Evolutionary conservation across 345 rosid genomes (phyloP).

Genomic region (Populus pruinosa): DNA sequence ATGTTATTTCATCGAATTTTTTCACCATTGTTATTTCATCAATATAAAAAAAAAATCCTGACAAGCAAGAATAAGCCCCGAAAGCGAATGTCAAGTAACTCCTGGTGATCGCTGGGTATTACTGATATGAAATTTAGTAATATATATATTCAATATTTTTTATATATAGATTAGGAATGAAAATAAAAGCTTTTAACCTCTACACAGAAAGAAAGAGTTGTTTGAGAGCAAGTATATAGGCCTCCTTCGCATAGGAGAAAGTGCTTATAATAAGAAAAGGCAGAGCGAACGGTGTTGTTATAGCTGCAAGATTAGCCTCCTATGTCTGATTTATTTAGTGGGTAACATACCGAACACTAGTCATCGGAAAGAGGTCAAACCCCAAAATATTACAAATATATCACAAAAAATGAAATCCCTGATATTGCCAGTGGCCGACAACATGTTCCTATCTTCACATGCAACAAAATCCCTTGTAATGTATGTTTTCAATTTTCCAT

Average conservation of each 20-base stretch:
- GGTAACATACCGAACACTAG: constrained; percentile 5
- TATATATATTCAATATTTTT: no score
- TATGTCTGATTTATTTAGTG: not conserved
- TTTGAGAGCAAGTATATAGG: not conserved
- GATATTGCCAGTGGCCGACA: constrained; percentile 48
- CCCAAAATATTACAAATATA: not conserved
- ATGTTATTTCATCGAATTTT: no score
- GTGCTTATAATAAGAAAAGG: not conserved
- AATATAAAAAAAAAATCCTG: no score
- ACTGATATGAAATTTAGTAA: not conserved
- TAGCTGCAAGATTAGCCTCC: not conserved
- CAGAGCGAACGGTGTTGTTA: not conserved
- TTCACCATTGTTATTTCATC: no score
- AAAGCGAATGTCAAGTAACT: not conserved
- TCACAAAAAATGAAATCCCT: not conserved
- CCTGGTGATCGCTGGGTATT: not conserved
- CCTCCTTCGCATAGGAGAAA: not conserved
- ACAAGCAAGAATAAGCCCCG: no score
- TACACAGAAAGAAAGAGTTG: not conserved
- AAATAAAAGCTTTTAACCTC: not conserved
- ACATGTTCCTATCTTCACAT: constrained; percentile 36
- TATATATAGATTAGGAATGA: not conserved
- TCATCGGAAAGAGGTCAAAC: constrained; percentile 31
- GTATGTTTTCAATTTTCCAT: not conserved
- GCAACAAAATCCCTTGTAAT: constrained; percentile 22